phyloP scores from a whole-genome alignment of 2,329 filamentous ascomycete genomes.

The Ramularia endophylla region DNA sequence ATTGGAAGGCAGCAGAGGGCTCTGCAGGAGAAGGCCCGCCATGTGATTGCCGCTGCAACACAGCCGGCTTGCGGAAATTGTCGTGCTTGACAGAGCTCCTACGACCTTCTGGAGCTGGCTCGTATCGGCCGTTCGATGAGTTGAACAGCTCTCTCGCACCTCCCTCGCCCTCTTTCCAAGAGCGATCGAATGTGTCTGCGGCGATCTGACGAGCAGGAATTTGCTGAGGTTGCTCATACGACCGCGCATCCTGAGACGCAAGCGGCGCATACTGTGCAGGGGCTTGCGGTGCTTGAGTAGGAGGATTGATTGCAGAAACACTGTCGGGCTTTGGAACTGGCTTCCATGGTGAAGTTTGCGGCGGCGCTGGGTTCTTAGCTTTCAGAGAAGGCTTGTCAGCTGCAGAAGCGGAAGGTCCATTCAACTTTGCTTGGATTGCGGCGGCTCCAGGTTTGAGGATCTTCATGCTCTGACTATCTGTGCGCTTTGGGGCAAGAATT shows the following conservation, averaged over 20 bases:
- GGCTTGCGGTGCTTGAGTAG: constrained; percentile 38
- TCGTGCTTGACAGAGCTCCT: constrained; percentile 65
- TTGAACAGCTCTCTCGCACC: constrained; percentile 78
- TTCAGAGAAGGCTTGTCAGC: constrained; percentile 61
- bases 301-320: constrained; percentile 62
- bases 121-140: constrained; percentile 89
- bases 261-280: constrained; percentile 14
- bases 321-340: constrained; percentile 78
- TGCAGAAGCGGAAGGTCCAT: constrained; percentile 47
- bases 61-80: constrained; percentile 63
- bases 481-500: constrained; percentile 29
- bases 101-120: constrained; percentile 72
- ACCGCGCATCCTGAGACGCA: constrained; percentile 52
- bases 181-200: constrained; percentile 85
- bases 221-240: constrained; percentile 49
- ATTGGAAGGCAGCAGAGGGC: constrained; percentile 81
- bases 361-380: constrained; percentile 66
- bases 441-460: constrained; percentile 45
- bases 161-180: constrained; percentile 66
- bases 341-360: constrained; percentile 89
- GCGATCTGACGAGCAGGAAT: constrained; percentile 74
- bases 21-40: constrained; percentile 65
- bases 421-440: constrained; percentile 33
- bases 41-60: constrained; percentile 68
- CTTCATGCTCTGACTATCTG: constrained; percentile 39